phyloP scores from a whole-genome alignment of 495 filamentous ascomycete species.

The Penicillium samsonianum region DNA sequence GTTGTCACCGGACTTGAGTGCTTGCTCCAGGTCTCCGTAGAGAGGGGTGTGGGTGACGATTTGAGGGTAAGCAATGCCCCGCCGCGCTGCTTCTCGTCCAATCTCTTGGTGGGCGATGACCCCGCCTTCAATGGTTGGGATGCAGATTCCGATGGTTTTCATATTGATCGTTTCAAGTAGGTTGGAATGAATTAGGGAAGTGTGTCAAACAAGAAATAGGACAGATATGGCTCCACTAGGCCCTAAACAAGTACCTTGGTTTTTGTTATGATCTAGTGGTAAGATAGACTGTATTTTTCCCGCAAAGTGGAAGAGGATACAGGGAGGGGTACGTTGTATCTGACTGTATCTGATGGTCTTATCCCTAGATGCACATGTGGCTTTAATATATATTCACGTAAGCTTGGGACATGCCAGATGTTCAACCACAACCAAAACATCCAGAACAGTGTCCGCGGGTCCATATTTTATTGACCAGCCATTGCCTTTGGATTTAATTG shows the following conservation, averaged over 20 bases:
- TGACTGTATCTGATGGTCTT: background rate
- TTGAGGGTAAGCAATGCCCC: conserved; percentile 13
- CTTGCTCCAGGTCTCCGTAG: conserved; percentile 3
- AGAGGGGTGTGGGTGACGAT: conserved; percentile 13
- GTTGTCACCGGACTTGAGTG: conserved; percentile 6
- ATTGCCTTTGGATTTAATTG: background rate
- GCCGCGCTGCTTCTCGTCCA: conserved; percentile 14
- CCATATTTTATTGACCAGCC: background rate
- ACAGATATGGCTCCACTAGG: too few relatives aligned
- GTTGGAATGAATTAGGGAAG: background rate
- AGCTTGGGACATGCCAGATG: background rate
- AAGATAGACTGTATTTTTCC: too few relatives aligned
- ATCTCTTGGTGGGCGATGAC: conserved; percentile 14
- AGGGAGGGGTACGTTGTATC: background rate
- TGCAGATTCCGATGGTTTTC: conserved; percentile 16
- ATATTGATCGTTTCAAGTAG: background rate
- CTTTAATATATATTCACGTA: background rate
- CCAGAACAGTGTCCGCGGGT: background rate
- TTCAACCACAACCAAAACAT: background rate
- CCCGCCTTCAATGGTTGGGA: conserved; percentile 13
- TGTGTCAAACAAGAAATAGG: too few relatives aligned
- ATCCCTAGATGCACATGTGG: too few relatives aligned
- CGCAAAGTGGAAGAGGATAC: too few relatives aligned
- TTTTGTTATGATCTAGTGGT: too few relatives aligned
- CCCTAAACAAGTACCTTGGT: too few relatives aligned